Conservation (phyloP, 2,329 filamentous ascomycete species). For the Talaromyces marneffei region DNA sequence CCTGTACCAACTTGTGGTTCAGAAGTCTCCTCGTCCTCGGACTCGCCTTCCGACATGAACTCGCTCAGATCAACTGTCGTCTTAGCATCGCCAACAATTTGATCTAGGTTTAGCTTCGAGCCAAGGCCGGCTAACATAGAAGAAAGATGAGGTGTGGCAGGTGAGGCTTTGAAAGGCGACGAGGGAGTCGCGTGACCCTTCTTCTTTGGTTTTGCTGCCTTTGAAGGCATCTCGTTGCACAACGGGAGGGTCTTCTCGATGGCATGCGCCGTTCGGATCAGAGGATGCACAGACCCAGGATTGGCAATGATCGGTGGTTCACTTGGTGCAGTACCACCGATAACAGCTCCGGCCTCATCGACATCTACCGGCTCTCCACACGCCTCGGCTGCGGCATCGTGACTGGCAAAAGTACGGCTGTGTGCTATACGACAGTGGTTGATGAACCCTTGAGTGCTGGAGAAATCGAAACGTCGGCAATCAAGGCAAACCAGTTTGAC, state of each 20-base stretch:
- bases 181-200: conserved; percentile 14
- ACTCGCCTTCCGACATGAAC: conserved; percentile 38
- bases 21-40: conserved; percentile 29
- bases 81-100: conserved; percentile 53
- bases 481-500: conserved; percentile 88
- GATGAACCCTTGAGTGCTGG: conserved; percentile 97
- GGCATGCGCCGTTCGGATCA: conserved; percentile 54
- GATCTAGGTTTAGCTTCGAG: conserved; percentile 54
- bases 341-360: conserved; percentile 50
- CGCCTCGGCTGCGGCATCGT: conserved; percentile 84
- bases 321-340: conserved; percentile 28
- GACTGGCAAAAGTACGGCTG: conserved; percentile 86
- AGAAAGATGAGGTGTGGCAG: conserved; percentile 62
- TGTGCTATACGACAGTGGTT: conserved; percentile 98
- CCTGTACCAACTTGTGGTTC: conserved; percentile 23
- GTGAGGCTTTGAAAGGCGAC: conserved; percentile 48
- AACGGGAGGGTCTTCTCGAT: conserved; percentile 21
- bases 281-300: conserved; percentile 56
- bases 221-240: neutral
- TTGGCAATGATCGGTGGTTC: conserved; percentile 26
- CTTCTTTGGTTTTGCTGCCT: neutral
- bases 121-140: conserved; percentile 58
- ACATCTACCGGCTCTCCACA: conserved; percentile 78
- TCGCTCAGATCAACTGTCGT: conserved; percentile 35
- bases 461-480: conserved; percentile 86